Conservation (phyloP, 192 early-diverging fungal species). For the Diversispora epigaea region DNA sequence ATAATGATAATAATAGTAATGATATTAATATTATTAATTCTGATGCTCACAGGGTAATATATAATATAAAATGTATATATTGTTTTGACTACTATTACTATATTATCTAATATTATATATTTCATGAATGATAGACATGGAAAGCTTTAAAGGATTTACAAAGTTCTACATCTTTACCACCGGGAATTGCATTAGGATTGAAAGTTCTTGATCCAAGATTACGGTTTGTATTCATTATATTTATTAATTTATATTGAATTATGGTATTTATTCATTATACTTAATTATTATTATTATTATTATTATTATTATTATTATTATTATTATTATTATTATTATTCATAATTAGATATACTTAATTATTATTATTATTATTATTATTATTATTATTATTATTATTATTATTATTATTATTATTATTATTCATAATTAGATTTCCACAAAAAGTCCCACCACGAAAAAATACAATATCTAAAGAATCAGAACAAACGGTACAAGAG, state of each 20-base stretch:
- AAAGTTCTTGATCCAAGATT: slow-evolving; percentile 84
- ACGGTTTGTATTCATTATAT: slow-evolving; percentile 47
- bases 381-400: not conserved
- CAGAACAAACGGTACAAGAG: slow-evolving; percentile 39
- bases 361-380: not conserved
- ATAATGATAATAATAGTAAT: too few species aligned
- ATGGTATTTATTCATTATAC: not conserved
- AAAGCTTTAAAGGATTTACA: slow-evolving; percentile 47
- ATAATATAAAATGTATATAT: slow-evolving; percentile 1
- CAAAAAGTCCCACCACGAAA: slow-evolving; percentile 47
- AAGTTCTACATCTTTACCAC: slow-evolving; percentile 72
- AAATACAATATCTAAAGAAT: slow-evolving; percentile 35
- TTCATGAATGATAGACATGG: slow-evolving; percentile 44
- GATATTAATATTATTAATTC: slow-evolving; percentile 7
- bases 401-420: not conserved
- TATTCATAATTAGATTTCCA: slow-evolving; percentile 46
- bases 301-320: not conserved
- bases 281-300: not conserved
- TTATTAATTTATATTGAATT: not conserved
- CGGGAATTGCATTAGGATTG: slow-evolving; percentile 78
- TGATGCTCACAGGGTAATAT: slow-evolving; percentile 46
- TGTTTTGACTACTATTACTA: not conserved
- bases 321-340: not conserved
- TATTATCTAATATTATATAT: not conserved
- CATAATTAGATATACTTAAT: slow-evolving; percentile 40